Conservation (phyloP, 1,139 yeast species). For the Yamadazyma membranifaciens region DNA sequence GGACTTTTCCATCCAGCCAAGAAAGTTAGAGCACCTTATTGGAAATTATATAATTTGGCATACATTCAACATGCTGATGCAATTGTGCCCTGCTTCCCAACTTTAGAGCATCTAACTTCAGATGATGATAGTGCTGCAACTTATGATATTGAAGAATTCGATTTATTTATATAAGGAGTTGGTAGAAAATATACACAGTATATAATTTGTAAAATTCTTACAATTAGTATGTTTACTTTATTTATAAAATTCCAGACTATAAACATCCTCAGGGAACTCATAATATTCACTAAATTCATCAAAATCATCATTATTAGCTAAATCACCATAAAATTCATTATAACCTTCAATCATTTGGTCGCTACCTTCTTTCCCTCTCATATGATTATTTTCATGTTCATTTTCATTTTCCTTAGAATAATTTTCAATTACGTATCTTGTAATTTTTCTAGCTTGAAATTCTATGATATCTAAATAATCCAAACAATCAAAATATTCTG, state of each 20-base stretch:
- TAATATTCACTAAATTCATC: background rate
- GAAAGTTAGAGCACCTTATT: constrained; percentile 79
- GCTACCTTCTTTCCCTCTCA: too few species aligned
- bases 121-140: constrained; percentile 10
- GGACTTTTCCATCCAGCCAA: constrained; percentile 94
- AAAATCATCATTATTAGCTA: background rate
- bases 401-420: constrained; percentile 39
- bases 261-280: background rate
- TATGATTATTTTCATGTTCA: background rate
- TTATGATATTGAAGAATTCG: constrained; percentile 38
- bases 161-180: constrained; percentile 29
- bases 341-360: too few species aligned
- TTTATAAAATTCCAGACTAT: too few species aligned
- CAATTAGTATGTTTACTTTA: background rate
- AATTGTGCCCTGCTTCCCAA: constrained; percentile 82
- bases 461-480: constrained; percentile 45
- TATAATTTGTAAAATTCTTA: too few species aligned
- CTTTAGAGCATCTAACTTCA: constrained; percentile 32
- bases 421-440: constrained; percentile 39
- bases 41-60: constrained; percentile 78
- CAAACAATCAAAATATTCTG: constrained; percentile 15
- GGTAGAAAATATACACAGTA: too few species aligned
- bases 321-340: background rate
- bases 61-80: constrained; percentile 76
- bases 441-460: constrained; percentile 50